Conservation (phyloP, 1,284 basidiomycete species). For the Marasmius tenuissimus region DNA sequence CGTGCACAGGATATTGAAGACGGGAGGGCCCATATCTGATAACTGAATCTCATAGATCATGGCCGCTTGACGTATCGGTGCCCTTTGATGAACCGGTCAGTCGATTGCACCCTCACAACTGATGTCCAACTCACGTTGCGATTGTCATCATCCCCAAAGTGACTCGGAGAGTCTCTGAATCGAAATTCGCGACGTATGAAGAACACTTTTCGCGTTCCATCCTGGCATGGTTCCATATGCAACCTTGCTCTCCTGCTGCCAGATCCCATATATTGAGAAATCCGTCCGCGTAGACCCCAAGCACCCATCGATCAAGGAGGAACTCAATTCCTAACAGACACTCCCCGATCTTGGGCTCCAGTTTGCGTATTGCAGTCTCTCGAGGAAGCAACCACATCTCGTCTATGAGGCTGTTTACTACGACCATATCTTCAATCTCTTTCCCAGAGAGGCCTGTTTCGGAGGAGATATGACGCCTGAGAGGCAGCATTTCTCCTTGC, state of each 20-base stretch:
- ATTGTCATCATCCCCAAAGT: background rate
- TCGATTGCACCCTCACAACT: too few relatives aligned
- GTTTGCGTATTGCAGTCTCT: conserved; percentile 11
- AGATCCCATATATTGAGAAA: conserved; percentile 36
- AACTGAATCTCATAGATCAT: background rate
- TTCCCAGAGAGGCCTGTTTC: conserved; percentile 1
- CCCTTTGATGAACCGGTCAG: background rate
- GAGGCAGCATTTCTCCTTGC: conserved; percentile 3
- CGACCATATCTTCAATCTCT: conserved; percentile 5
- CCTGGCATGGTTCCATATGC: background rate
- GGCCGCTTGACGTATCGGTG: background rate
- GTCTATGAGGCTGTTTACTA: conserved; percentile 3
- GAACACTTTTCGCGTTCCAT: conserved; percentile 1
- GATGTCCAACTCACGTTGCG: background rate
- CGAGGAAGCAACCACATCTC: conserved; percentile 23
- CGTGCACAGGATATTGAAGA: conserved; percentile 17
- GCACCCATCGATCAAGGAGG: conserved; percentile 40
- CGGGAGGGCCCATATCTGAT: background rate
- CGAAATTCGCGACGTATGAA: conserved; percentile 3
- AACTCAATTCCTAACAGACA: conserved; percentile 32
- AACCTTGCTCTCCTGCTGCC: background rate
- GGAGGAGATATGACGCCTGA: background rate
- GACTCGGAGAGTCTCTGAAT: background rate
- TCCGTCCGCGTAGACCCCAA: conserved; percentile 38
- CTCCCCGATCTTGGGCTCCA: conserved; percentile 13